Evolutionary conservation across 2,329 filamentous ascomycete species (phyloP).

Genomic region (Aspergillus intermedius): DNA sequence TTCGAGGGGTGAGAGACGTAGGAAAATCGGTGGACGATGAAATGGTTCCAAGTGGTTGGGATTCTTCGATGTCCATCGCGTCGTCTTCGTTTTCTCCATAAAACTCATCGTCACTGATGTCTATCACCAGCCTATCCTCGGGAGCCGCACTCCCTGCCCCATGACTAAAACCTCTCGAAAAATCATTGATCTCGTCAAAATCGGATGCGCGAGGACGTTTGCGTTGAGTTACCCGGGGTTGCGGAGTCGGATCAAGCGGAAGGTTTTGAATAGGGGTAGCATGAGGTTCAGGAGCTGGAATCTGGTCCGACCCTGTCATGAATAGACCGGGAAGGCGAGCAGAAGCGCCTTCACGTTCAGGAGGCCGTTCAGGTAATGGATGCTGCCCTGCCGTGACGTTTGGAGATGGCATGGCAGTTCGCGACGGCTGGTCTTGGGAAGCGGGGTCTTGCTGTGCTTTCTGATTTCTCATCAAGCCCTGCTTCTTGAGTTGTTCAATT

Average conservation of each 20-base stretch:
- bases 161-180: constrained; percentile 55
- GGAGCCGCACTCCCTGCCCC: constrained; percentile 32
- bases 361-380: constrained; percentile 33
- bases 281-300: constrained; percentile 2
- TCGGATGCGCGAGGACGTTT: constrained; percentile 65
- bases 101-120: constrained; percentile 70
- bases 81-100: constrained; percentile 27
- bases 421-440: constrained; percentile 4
- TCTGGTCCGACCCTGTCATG: constrained; percentile 32
- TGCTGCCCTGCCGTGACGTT: constrained; percentile 19
- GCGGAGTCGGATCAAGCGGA: constrained; percentile 13
- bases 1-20: constrained; percentile 31
- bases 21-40: constrained; percentile 41
- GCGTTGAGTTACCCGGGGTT: constrained; percentile 22
- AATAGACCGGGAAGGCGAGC: constrained; percentile 49
- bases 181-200: constrained; percentile 52
- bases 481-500: constrained; percentile 65
- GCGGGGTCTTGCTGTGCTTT: constrained; percentile 18
- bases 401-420: constrained; percentile 4
- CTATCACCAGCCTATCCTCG: constrained; percentile 66
- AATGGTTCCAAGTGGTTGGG: constrained; percentile 34
- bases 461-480: constrained; percentile 35
- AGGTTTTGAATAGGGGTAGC: constrained; percentile 8
- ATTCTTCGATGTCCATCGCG: constrained; percentile 21
- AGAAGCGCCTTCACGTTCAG: constrained; percentile 23